These are phyloP conservation scores for Yamadazyma laniorum DNA, from an alignment of 805 yeast genomes.

Conservation along the genomic window DNA sequence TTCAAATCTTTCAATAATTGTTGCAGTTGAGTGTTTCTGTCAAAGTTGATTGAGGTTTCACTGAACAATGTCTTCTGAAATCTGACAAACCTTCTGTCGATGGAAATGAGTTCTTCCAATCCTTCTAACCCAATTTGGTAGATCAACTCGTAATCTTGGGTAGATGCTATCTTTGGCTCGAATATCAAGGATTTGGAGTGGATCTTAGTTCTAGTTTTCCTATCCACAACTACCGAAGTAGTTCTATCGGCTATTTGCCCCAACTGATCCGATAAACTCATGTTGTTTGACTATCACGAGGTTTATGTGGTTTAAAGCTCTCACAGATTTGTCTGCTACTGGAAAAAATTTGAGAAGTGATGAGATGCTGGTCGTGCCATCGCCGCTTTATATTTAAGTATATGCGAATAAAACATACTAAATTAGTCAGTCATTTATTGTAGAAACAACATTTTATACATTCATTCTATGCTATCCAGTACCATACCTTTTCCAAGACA, in stretches of 20 bases:
- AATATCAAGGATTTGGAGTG: slow-evolving; percentile 88
- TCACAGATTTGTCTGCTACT: not conserved
- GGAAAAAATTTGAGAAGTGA: slow-evolving; percentile 7
- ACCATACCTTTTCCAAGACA: slow-evolving; percentile 44
- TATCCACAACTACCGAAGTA: slow-evolving; percentile 75
- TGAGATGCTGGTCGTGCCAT: slow-evolving; percentile 3
- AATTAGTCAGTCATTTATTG: not conserved
- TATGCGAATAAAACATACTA: not conserved
- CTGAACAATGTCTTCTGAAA: slow-evolving; percentile 77
- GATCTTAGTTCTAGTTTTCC: slow-evolving; percentile 80
- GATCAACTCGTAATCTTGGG: slow-evolving; percentile 87
- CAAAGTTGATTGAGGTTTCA: slow-evolving; percentile 74
- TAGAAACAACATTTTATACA: no score
- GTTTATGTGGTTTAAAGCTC: not conserved
- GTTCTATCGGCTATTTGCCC: slow-evolving; percentile 62
- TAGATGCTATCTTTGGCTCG: slow-evolving; percentile 84
- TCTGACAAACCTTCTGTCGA: slow-evolving; percentile 73
- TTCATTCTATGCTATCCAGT: slow-evolving; percentile 42
- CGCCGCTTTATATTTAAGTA: no score
- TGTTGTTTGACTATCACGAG: slow-evolving; percentile 13
- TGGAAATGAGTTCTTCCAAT: slow-evolving; percentile 61
- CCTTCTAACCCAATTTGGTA: slow-evolving; percentile 73
- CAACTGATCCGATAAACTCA: slow-evolving; percentile 76
- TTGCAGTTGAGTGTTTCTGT: slow-evolving; percentile 75
- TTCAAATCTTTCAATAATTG: slow-evolving; percentile 77